Percentiles rank a stretch among this genome's conserved stretches.
phyloP scores from a whole-genome alignment of 2,329 filamentous ascomycete species.

The Cercospora berteroae region DNA sequence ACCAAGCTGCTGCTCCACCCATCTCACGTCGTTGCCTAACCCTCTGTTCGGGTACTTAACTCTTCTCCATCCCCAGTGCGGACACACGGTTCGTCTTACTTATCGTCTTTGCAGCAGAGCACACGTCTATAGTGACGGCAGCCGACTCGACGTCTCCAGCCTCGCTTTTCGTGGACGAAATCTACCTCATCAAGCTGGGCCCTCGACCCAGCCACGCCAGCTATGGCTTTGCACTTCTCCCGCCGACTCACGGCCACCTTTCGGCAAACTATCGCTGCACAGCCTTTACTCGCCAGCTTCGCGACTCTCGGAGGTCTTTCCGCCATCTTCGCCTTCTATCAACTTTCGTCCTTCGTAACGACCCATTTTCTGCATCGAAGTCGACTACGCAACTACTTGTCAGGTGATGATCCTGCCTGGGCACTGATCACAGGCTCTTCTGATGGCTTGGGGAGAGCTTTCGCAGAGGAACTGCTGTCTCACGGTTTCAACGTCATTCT shows the following conservation, averaged over 20 bases:
- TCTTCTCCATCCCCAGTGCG: not conserved
- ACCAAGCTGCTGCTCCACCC: not conserved
- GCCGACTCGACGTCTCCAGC: not conserved
- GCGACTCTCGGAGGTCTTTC: slow-evolving; percentile 3
- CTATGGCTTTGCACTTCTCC: slow-evolving; percentile 1
- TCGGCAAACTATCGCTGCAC: not conserved
- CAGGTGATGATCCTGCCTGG: not conserved
- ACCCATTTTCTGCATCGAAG: slow-evolving; percentile 26
- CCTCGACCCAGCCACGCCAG: not conserved
- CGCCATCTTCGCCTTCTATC: slow-evolving; percentile 17
- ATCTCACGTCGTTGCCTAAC: not conserved
- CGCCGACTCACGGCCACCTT: not conserved
- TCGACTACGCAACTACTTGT: slow-evolving; percentile 1
- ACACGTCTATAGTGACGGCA: not conserved
- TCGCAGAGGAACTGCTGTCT: slow-evolving; percentile 49
- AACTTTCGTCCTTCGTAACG: slow-evolving; percentile 22
- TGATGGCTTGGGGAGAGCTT: slow-evolving; percentile 53
- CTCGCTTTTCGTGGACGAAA: not conserved
- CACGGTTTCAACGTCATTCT: slow-evolving; percentile 55
- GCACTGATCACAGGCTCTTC: slow-evolving; percentile 49
- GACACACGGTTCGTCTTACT: not conserved
- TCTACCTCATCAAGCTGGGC: not conserved
- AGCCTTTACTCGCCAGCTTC: slow-evolving; percentile 6
- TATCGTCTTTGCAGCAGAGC: not conserved
- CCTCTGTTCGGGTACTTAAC: not conserved